Evolutionary conservation across 768 basidiomycete species (phyloP), one percentile per base, ranked within the genome.

Genomic region (Termitomyces sp.): DNA sequence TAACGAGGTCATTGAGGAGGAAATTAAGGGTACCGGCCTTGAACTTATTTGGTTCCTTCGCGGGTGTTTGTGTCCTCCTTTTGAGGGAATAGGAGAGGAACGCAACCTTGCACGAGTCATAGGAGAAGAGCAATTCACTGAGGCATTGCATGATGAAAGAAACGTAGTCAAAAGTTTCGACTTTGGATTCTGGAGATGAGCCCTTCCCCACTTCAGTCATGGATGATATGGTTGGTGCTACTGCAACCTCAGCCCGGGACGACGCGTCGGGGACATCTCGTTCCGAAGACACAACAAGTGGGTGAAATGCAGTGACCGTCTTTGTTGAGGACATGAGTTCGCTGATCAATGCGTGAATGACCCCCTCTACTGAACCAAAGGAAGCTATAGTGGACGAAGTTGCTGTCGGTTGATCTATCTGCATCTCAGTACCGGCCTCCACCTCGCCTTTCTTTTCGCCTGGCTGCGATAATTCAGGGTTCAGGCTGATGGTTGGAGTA

Each of bases 41-140:
- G 64, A 82, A 79, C 63, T 84, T 91, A 61, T 72, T 74, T 23
- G 70, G 63, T 35, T 91, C 88, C 70, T 91, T 91, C n/a, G 80
- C 72, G 5, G 81, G 79, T 0, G 82, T 79, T 46, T 82, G 78
- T 1, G 72, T 63, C 28, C 83, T 81, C 66, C 83, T 86, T 72
- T 86, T 89, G 4, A 84, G 78, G 0, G 84, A 82, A 64, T 83
- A 93, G 0, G 90, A 87, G 52, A 97, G 69, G 71, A 99, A 93
- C 5, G 89, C 85, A 25, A 85, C 67, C 70, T 98, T 99, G 83
- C 93, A 95, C 6, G 84, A 70, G 62, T 94, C 88, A 64, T 98
- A 99, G 12, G 94, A 98, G 59, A 96, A 92, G 12, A 97, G 72
- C 10, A 98, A 75, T 72, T 99, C 97, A 3, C 94, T 91, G 45